Evolutionary conservation across 768 basidiomycete species (phyloP).

Genomic region (Hemileccinum impolitum): DNA sequence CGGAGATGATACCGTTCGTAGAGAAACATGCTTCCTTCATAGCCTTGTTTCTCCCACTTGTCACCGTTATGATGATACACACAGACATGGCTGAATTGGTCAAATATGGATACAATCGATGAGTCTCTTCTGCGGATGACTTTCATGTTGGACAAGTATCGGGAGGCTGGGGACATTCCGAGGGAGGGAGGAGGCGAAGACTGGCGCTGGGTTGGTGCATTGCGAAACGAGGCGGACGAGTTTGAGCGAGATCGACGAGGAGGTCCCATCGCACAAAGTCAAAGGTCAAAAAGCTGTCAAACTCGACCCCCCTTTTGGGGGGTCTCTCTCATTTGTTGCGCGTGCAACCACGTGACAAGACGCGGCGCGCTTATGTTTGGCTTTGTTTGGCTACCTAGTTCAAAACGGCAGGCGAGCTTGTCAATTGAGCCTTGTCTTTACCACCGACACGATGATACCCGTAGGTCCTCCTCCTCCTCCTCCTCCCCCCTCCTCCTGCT

Average conservation of each 20-base stretch:
- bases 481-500: background rate
- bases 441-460: conserved; percentile 38
- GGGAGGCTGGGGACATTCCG: conserved; percentile 62
- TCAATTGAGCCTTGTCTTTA: conserved; percentile 31
- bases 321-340: conserved; percentile 12
- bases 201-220: conserved; percentile 1
- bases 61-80: conserved; percentile 71
- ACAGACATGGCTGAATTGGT: conserved; percentile 87
- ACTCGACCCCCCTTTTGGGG: conserved; percentile 15
- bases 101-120: conserved; percentile 74
- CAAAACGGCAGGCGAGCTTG: conserved; percentile 32
- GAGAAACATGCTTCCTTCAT: conserved; percentile 86
- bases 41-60: conserved; percentile 82
- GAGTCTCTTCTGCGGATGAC: conserved; percentile 77
- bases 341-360: conserved; percentile 31
- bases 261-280: conserved; percentile 19
- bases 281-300: background rate
- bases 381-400: conserved; percentile 33
- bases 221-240: conserved; percentile 23
- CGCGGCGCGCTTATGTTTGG: conserved; percentile 38
- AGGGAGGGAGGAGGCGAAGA: conserved; percentile 10
- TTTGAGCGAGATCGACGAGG: conserved; percentile 32
- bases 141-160: conserved; percentile 77
- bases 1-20: conserved; percentile 60
- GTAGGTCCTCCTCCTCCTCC: conserved; percentile 27